Conservation (phyloP, 2,329 filamentous ascomycete species). For the Trichoderma hamatum region DNA sequence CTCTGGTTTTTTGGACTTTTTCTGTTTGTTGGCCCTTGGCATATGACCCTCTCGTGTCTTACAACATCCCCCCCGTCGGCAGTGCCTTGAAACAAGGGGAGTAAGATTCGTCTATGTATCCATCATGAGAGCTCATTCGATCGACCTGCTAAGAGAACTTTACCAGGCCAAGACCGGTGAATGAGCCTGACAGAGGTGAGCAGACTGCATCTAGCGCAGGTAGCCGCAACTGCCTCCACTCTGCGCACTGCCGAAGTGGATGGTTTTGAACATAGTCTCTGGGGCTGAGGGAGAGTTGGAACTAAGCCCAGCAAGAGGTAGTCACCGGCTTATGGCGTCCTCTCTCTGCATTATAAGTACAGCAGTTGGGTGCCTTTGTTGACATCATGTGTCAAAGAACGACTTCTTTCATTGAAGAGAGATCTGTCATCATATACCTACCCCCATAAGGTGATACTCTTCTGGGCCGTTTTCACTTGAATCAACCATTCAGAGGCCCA, state of each 20-base stretch:
- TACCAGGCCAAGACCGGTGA: neutral
- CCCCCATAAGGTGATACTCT: neutral
- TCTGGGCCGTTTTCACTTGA: neutral
- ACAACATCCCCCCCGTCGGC: neutral
- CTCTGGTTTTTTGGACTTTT: neutral
- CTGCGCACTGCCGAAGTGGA: neutral
- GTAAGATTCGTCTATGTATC: neutral
- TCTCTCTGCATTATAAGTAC: constrained; percentile 21
- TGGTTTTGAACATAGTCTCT: neutral
- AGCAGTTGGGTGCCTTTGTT: neutral
- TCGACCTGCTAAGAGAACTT: neutral
- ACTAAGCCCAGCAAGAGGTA: neutral
- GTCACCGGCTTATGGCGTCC: neutral
- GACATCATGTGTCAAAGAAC: neutral
- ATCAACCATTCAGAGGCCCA: neutral
- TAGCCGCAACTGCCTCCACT: neutral
- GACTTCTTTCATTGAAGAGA: neutral
- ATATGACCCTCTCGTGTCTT: neutral
- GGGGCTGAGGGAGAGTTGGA: neutral
- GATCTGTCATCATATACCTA: neutral
- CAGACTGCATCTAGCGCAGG: neutral
- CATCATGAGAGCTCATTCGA: neutral
- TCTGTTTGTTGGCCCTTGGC: neutral
- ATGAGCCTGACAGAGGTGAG: constrained; percentile 2
- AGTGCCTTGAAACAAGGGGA: neutral